Evolutionary conservation across 1,139 yeast species (phyloP), one percentile per base, ranked within the genome.

Genomic region (Yamadazyma spencermartinsiae): DNA sequence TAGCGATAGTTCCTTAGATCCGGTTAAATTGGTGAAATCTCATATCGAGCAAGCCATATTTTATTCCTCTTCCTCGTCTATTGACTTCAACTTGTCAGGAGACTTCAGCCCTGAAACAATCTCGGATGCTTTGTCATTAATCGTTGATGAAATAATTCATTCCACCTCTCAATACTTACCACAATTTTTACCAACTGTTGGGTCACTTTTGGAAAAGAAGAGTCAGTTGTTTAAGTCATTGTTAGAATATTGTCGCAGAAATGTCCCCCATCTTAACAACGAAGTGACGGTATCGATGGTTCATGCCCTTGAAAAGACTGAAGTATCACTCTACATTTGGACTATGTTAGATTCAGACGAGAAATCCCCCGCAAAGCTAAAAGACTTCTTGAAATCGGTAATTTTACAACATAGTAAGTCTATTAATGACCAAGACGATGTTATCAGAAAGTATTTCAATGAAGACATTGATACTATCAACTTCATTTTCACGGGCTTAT

Each of bases 21-120:
- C 71, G 1, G 46, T 68, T 2, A 60, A 70, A 5, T 66, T 79
- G 40, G 69, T 83, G 33, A 83, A 82, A 54, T 76, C 88, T 0
- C 88, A 80, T 48, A 75, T 89, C 19, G 94, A 85, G 50, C 97
- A 89, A 58, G 95, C 88, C 0, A 77, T 89, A 1, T 84, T 80
- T 51, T 83, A 72, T 49, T 69, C 76, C 1, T 68, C 69, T 40
- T 58, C 71, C 1, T 23, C 52, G 37, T 51, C 85, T 77, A 42
- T 89, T 19, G 77, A 79, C 31, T 88, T 87, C 56, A 73, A 76
- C 48, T 56, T 76, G 12, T 51, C 61, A 12, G 69, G 63, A 21
- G 55, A 51, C 2, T 49, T 60, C 37, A 62, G 69, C 10, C 49
- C 55, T 1, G 65, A 65, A 5, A 64, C 64, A 3, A 59, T 82